Evolutionary conservation across 2,329 filamentous ascomycete species (phyloP).

Genomic region (Mycosphaerella arachidis): DNA sequence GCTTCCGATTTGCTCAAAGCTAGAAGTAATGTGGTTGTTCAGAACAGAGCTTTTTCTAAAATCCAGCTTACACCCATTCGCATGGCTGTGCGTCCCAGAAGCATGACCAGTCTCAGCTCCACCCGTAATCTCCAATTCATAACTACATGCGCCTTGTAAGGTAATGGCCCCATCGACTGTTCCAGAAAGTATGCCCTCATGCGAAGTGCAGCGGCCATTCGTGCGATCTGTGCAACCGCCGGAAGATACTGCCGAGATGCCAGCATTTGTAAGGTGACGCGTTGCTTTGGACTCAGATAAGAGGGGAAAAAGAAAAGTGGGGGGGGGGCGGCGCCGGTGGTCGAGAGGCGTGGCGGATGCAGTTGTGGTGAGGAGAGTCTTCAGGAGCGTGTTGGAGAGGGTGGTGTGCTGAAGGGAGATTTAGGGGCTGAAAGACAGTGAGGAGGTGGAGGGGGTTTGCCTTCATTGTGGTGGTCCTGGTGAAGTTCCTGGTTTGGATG

Average conservation of each 20-base stretch:
- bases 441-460: too few relatives aligned
- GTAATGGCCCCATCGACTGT: constrained; percentile 10
- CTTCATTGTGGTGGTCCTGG: too few relatives aligned
- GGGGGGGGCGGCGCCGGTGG: not conserved
- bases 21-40: constrained; percentile 6
- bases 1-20: constrained; percentile 5
- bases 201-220: constrained; percentile 8
- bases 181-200: constrained; percentile 7
- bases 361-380: not conserved
- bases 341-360: not conserved
- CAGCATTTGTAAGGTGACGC: not conserved
- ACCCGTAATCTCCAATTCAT: constrained; percentile 3
- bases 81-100: constrained; percentile 7
- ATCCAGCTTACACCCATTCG: constrained; percentile 10
- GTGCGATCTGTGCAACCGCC: constrained; percentile 8
- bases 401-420: too few relatives aligned
- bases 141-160: constrained; percentile 6
- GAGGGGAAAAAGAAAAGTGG: too few relatives aligned
- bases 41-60: constrained; percentile 9
- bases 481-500: too few relatives aligned
- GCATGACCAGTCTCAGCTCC: constrained; percentile 9
- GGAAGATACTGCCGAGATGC: constrained; percentile 6
- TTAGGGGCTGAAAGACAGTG: too few relatives aligned
- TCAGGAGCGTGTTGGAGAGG: not conserved
- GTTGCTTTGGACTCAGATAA: constrained; percentile 5